phyloP scores from a whole-genome alignment of 345 rosid species.

The Stellera chamaejasme region DNA sequence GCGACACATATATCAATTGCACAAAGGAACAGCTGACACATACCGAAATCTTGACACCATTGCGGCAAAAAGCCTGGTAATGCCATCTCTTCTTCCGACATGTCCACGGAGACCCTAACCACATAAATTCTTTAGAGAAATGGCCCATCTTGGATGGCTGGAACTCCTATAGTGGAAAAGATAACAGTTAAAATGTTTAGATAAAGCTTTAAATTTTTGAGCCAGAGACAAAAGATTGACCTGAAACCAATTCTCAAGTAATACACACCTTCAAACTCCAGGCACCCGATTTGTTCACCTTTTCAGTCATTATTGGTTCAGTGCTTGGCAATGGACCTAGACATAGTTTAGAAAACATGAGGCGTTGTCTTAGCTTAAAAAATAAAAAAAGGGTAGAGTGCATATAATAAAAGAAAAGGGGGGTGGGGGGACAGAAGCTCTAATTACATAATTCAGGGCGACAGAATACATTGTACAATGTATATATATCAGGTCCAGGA shows the following conservation, averaged over 20 bases:
- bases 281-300: slow-evolving; percentile 20
- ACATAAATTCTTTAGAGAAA: slow-evolving; percentile 23
- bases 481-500: too few species aligned
- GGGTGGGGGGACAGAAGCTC: too few species aligned
- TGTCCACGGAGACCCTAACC: slow-evolving; percentile 67
- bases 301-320: not conserved
- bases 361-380: too few species aligned
- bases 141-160: slow-evolving; percentile 21
- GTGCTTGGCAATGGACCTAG: too few species aligned
- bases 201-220: not conserved
- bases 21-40: slow-evolving; percentile 14
- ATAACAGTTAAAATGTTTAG: not conserved
- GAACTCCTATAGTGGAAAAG: slow-evolving; percentile 18
- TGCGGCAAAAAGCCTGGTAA: slow-evolving; percentile 50
- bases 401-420: too few species aligned
- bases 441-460: too few species aligned
- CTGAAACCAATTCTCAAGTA: not conserved
- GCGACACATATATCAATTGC: not conserved
- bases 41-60: slow-evolving; percentile 63
- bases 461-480: too few species aligned
- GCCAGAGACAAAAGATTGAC: not conserved
- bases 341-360: too few species aligned
- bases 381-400: too few species aligned
- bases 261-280: slow-evolving; percentile 28
- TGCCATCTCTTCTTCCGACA: slow-evolving; percentile 53